Evolutionary conservation across 1,284 basidiomycete species (phyloP), one percentile per base, ranked within the genome.

Genomic region (Sporisorium iseilematis-ciliati): DNA sequence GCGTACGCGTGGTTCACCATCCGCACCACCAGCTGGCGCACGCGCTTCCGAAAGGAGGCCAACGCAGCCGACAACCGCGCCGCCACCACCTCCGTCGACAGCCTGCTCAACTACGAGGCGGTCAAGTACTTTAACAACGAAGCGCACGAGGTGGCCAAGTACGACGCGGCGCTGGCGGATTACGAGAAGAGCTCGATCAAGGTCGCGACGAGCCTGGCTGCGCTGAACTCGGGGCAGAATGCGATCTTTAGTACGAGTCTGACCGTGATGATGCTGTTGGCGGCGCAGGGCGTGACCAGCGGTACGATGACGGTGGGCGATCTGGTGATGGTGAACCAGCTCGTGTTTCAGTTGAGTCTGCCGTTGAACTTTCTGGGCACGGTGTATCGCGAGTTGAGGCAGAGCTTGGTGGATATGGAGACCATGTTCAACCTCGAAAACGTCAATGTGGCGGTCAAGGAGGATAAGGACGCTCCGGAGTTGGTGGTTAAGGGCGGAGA

Each of bases 71-170:
- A 99, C 82, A 98, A 99, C 86, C 92, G 92, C 82, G 95, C 94
- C 12, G 97, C 97, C 0, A 94, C 94, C 0, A 90, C 92, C 1
- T 94, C 94, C 1, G 94, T 98, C 11, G 97, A 99, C 84, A 94
- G 94, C 0, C 87, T 99, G 58, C 95, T 99, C 86, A 99, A 99
- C 84, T 99, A 94, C 82, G 96, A 99, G 85, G 96, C 96, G 14
- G 96, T 99, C 80, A 99, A 99, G 93, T 92, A 96, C 83, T 99
- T 99, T 88, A 97, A 97, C 88, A 99, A 99, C 83, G 96, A 98
- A 86, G 90, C 89, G 70, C 93, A 91, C 84, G 95, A 99, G 87
- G 89, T 97, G 12, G 88, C 89, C 1, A 93, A 95, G 86, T 99
- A 99, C 84, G 96, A 99, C 86, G 90, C 91, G 57, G 92, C 97